These are phyloP conservation scores for Ochetophila trinervis DNA, from an alignment of 306 rosid species.

Conservation along the genomic window DNA sequence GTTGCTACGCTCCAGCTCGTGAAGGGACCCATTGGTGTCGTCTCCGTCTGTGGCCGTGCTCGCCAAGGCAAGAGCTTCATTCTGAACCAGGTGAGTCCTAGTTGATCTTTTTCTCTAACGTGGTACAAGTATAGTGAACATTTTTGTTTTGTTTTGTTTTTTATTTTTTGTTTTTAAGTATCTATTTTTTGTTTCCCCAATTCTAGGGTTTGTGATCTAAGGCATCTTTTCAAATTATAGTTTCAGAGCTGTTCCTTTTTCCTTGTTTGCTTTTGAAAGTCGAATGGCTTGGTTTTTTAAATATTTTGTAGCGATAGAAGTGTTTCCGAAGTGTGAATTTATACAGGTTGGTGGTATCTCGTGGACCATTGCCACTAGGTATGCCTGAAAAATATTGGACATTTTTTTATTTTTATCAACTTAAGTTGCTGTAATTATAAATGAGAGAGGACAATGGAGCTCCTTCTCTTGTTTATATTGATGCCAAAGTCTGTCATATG, in stretches of 20 bases:
- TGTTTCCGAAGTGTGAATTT: neutral
- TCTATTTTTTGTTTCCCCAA: neutral
- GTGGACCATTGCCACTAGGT: neutral
- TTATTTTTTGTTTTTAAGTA: neutral
- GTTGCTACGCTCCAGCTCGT: conserved; percentile 86
- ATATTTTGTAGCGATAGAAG: neutral
- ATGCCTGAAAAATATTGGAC: neutral
- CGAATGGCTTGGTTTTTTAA: neutral
- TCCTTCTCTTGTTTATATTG: neutral
- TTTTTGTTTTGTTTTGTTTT: neutral
- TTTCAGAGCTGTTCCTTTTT: neutral
- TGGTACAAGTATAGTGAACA: neutral
- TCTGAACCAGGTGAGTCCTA: conserved; percentile 61
- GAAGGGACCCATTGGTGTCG: conserved; percentile 88
- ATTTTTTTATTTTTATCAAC: neutral
- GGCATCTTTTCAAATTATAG: neutral
- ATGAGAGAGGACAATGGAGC: neutral
- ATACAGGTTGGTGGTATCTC: neutral
- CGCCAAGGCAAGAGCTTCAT: conserved; percentile 95
- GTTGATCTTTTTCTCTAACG: neutral
- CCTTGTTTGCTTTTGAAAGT: neutral
- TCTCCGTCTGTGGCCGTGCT: conserved; percentile 92
- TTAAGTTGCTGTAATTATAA: neutral
- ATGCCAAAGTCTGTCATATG: neutral
- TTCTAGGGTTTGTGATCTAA: conserved; percentile 33